Base-by-base conservation (phyloP, 148 eudicot genomes). In the Camellia sinensis region DNA sequence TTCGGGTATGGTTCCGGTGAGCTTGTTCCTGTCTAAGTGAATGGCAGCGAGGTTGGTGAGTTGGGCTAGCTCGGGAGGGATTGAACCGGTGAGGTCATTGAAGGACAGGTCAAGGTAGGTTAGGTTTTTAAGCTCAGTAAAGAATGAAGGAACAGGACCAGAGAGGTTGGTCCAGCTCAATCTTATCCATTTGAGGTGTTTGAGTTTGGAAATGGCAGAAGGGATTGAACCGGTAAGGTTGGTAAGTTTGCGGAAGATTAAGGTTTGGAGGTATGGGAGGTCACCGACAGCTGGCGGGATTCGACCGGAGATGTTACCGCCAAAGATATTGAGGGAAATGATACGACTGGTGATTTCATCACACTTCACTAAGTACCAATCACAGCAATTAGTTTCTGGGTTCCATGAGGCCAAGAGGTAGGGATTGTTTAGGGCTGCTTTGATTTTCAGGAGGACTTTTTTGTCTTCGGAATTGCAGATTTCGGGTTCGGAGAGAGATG, bases 141-240 rank as follows among this genome's bases (percentile, higher is more conserved):
- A 48, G 82, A 85, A 88, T 1, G 75, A 11, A 29, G 96, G 96
- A 60, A 92, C 81, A 6, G 87, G 72, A 29, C 92, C 93, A 45
- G 84, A 48, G 21, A 88, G 82, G 43, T 74, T 74, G 81, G 82
- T 80, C 77, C 67, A 83, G 79, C 82, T 78, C 22, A 89, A 87
- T 5, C 45, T 1, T 18, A 89, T 44, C 2, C 0, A 2, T 3
- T 37, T 53, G 43, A 91, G 89, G 67, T 68, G n/a, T 0, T 78
- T 45, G 67, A 91, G 89, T 12, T 86, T 83, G 5, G 85, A 52
- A 1, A 91, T 80, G 17, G 87, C 71, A 0, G 60, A 14, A 0
- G 88, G 92, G 79, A 91, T 91, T 1, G 78, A 22, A 29, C 94
- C 92, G 41, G 85, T 83, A 48, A 89, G 86, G 78, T 91, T 87